A percentile compares a stretch with the other conserved stretches of the same genome.
phyloP scores from a whole-genome alignment of 495 filamentous ascomycete genomes.

The Penicillium lagena region DNA sequence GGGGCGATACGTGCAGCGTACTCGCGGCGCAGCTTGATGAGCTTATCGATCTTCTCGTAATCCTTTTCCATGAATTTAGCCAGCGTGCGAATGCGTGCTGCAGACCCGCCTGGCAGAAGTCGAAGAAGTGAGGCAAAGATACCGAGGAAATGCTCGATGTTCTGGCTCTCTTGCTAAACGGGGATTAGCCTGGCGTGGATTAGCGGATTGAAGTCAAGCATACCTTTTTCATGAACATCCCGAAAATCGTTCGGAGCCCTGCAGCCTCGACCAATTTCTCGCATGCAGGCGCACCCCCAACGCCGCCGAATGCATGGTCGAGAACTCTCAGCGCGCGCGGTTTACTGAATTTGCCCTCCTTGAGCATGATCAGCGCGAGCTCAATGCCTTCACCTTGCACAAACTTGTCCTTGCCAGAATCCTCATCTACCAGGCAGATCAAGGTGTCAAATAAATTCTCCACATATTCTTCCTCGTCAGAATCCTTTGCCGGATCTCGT shows the following conservation, averaged over 20 bases:
- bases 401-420: slow-evolving; percentile 72
- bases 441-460: slow-evolving; percentile 87
- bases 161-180: slow-evolving; percentile 52
- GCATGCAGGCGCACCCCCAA: slow-evolving; percentile 52
- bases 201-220: not conserved
- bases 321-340: slow-evolving; percentile 68
- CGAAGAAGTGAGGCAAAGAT: slow-evolving; percentile 84
- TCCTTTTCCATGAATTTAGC: slow-evolving; percentile 96
- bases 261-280: slow-evolving; percentile 72
- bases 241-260: slow-evolving; percentile 79
- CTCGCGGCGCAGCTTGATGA: slow-evolving; percentile 64
- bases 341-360: slow-evolving; percentile 75
- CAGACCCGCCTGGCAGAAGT: slow-evolving; percentile 68
- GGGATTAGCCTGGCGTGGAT: slow-evolving; percentile 13
- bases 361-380: slow-evolving; percentile 83
- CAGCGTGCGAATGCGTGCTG: slow-evolving; percentile 72
- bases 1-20: slow-evolving; percentile 58
- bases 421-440: slow-evolving; percentile 71
- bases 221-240: slow-evolving; percentile 84
- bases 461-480: slow-evolving; percentile 88
- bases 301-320: slow-evolving; percentile 71
- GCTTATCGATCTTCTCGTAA: slow-evolving; percentile 72
- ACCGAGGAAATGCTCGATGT: slow-evolving; percentile 79
- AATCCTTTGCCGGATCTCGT: slow-evolving; percentile 78
- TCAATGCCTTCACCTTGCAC: slow-evolving; percentile 89